Conservation (phyloP, 495 filamentous ascomycete genomes). For the Staphylotrichum tortipilum region DNA sequence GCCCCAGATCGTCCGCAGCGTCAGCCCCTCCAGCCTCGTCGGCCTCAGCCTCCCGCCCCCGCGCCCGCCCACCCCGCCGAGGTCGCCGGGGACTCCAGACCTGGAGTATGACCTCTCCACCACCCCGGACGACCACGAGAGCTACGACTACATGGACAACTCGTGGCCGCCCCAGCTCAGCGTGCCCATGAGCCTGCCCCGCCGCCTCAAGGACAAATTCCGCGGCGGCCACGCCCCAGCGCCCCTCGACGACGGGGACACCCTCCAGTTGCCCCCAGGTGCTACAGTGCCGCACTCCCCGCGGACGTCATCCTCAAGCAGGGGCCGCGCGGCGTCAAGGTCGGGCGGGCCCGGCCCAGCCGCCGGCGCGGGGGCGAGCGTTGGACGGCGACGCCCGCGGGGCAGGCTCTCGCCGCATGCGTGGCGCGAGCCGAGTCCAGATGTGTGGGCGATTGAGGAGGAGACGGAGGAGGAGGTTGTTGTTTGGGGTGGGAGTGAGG, state of each 20-base stretch:
- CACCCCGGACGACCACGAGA: constrained; percentile 26
- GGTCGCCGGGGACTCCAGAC: constrained; percentile 26
- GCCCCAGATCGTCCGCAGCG: constrained; percentile 32
- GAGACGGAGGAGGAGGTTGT: constrained; percentile 33
- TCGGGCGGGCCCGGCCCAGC: background rate
- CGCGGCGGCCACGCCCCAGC: background rate
- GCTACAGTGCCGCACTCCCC: background rate
- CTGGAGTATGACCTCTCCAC: constrained; percentile 17
- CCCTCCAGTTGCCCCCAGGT: background rate
- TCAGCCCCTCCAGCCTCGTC: constrained; percentile 40
- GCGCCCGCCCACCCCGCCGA: constrained; percentile 27
- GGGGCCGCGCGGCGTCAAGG: constrained; percentile 7
- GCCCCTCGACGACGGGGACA: background rate
- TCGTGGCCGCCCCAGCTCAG: constrained; percentile 6
- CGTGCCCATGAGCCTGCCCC: constrained; percentile 16
- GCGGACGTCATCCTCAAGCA: background rate
- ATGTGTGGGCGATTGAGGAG: constrained; percentile 45
- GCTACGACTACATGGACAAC: constrained; percentile 31
- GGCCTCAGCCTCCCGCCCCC: constrained; percentile 35
- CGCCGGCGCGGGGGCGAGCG: background rate
- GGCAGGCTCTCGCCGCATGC: constrained; percentile 26
- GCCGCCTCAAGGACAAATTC: constrained; percentile 17
- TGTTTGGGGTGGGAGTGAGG: too few species aligned
- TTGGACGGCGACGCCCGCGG: background rate
- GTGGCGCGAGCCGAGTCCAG: constrained; percentile 45